Conservation (phyloP, 139 green algal species). For the Ulvella scutata region DNA sequence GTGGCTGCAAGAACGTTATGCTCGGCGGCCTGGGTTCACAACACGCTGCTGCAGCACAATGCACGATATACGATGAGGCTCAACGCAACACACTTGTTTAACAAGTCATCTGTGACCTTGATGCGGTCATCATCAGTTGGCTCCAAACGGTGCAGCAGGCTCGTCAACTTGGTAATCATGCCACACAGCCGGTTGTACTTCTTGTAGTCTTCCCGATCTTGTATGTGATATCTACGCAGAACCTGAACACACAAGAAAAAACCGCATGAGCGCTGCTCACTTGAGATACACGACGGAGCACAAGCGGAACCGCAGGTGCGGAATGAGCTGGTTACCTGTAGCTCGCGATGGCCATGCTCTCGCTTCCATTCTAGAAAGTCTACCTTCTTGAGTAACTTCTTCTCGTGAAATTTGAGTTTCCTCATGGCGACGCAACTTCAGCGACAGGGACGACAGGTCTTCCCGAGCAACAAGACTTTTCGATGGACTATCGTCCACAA, state of each 20-base stretch:
- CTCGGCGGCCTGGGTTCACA: no score
- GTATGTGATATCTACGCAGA: slow-evolving; percentile 92
- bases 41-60: no score
- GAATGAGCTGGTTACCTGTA: slow-evolving; percentile 38
- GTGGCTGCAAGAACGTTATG: no score
- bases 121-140: slow-evolving; percentile 64
- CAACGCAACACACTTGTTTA: slow-evolving; percentile 69
- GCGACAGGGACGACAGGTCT: no score
- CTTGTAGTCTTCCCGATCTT: slow-evolving; percentile 94
- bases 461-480: no score
- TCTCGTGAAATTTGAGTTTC: slow-evolving; percentile 90
- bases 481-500: no score
- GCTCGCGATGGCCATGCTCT: slow-evolving; percentile 81
- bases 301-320: not conserved
- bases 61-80: no score
- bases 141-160: slow-evolving; percentile 64
- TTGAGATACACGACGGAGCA: not conserved
- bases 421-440: slow-evolving; percentile 75
- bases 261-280: not conserved
- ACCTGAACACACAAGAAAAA: slow-evolving; percentile 41
- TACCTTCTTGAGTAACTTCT: slow-evolving; percentile 96
- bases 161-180: slow-evolving; percentile 72
- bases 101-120: slow-evolving; percentile 83
- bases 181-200: slow-evolving; percentile 84
- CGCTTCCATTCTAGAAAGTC: slow-evolving; percentile 95